Evolutionary conservation across 2,329 filamentous ascomycete species (phyloP), one percentile per base, ranked within the genome.

Genomic region (Elsinoe batatas): DNA sequence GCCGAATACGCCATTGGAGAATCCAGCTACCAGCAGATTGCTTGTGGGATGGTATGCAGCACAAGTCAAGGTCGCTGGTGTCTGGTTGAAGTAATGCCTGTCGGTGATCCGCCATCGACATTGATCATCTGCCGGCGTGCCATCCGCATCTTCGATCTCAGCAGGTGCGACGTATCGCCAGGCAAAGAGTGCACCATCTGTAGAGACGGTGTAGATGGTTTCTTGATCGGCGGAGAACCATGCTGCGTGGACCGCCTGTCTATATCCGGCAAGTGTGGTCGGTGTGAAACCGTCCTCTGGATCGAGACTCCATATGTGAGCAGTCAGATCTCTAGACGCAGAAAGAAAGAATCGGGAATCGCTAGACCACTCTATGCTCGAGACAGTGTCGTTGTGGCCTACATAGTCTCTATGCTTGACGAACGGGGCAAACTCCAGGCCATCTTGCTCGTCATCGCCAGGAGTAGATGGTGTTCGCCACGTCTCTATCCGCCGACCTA

Each of bases 201-300:
- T 94, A 72, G 91, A 96, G 61, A 95, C 83, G 0, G 93, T 97
- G 68, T 93, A 98, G 54, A 98, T 95, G 42, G 82, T 88, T 72
- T 98, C 94, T 68, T 98, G 93, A 63, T 95, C 84, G 59, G 86
- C 84, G 0, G 91, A 94, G 68, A 98, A 98, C 83, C 90, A 98
- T n/a, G 91, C 91, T n/a, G 86, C 88, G 55, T 94, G 79, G 2
- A 98, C 87, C 13, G 81, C 85, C 70, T 96, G 90, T 68, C 90
- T 84, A 71, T 98, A 94, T 1, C 93, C 93, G 3, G 89, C 85
- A 59, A 98, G 74, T 13, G 91, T 88, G 1, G 93, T 98, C 0
- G 91, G 90, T 50, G 83, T 82, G 70, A 97, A 97, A 1, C 86
- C 88, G 58, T 91, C 87, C 65, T 95, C 89, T 1, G 84, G 79